Base-by-base conservation (phyloP, 2,329 filamentous ascomycete genomes). In the Talaromyces sp. region DNA sequence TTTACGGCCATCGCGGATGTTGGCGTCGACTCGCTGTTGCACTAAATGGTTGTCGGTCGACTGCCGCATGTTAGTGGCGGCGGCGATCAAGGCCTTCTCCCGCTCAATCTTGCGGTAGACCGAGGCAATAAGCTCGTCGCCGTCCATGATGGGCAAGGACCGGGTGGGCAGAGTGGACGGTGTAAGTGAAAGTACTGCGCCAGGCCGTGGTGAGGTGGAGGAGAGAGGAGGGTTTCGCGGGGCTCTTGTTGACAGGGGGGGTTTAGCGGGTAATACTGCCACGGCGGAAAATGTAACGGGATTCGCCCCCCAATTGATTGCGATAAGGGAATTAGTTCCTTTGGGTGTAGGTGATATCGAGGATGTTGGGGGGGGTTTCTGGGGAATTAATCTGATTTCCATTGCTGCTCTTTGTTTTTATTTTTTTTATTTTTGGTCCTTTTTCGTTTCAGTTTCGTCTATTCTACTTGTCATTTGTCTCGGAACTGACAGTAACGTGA, bases 61-160 rank as follows among this genome's bases (percentile, higher is more conserved):
- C 77, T 92, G 88, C 76, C 91, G 89, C 92, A 99, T 96, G 66
- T 89, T 86, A 77, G 90, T 94, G 64, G 93, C 93, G 67, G 91
- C 93, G 75, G 89, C 89, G 81, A 99, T 94, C 70, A 97, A 86
- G 67, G 88, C 89, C 82, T 92, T 93, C 78, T 99, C 94, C 73
- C 93, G 87, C 81, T 97, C 91, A 76, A 99, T 97, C 88, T 99
- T 97, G 80, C 87, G 89, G 78, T 89, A 86, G 78, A 99, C 91
- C 75, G 91, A 89, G 76, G 86, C 86, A 76, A 86, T 82, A 61
- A 84, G 80, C 64, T 85, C 81, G 69, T 86, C 82, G 71, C 78
- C 79, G 57, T 78, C 79, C 78, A 85, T 86, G 70, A 63, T 78
- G 73, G 72, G 70, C 65, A 66, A 20, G 53, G 48, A 59, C 52